phyloP scores from a whole-genome alignment of 164 flowering plant species.

The Saururus chinensis region DNA sequence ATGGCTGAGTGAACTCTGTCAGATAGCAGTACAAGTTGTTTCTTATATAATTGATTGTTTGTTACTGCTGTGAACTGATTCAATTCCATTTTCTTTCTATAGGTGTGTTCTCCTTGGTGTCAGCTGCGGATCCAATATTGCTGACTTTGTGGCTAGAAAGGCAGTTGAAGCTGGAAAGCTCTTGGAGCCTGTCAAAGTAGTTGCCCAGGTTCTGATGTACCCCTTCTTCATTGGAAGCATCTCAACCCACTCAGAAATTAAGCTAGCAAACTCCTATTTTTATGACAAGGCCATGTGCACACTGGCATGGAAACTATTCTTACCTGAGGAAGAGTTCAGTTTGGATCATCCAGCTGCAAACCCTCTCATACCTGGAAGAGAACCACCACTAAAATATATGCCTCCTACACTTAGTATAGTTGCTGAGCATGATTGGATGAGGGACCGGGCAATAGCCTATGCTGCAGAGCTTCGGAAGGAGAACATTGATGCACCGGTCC shows the following conservation, averaged over 20 bases:
- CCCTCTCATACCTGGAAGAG: conserved; percentile 35
- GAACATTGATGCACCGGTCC: conserved; percentile 49
- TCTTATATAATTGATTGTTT: background rate
- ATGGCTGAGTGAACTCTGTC: background rate
- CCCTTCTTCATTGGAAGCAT: conserved; percentile 53
- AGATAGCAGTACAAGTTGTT: background rate
- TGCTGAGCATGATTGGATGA: conserved; percentile 59
- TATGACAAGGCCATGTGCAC: conserved; percentile 46
- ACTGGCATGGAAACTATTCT: conserved; percentile 49
- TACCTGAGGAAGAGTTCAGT: conserved; percentile 37
- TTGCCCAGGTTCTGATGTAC: conserved; percentile 54
- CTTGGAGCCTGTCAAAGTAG: conserved; percentile 50
- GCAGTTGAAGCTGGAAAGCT: conserved; percentile 42
- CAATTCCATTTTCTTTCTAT: background rate
- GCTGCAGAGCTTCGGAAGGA: conserved; percentile 48
- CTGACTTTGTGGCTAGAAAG: conserved; percentile 37
- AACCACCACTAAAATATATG: conserved; percentile 33
- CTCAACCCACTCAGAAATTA: conserved; percentile 48
- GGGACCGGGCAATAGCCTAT: conserved; percentile 53
- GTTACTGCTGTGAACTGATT: background rate
- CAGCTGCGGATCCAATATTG: conserved; percentile 53
- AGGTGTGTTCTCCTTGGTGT: conserved; percentile 54
- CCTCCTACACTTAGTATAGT: conserved; percentile 51
- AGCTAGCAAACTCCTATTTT: conserved; percentile 41
- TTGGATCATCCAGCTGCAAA: conserved; percentile 52